These are phyloP conservation scores for Neoarthrinium moseri DNA, from an alignment of 2,329 filamentous ascomycete species.

Conservation along the genomic window DNA sequence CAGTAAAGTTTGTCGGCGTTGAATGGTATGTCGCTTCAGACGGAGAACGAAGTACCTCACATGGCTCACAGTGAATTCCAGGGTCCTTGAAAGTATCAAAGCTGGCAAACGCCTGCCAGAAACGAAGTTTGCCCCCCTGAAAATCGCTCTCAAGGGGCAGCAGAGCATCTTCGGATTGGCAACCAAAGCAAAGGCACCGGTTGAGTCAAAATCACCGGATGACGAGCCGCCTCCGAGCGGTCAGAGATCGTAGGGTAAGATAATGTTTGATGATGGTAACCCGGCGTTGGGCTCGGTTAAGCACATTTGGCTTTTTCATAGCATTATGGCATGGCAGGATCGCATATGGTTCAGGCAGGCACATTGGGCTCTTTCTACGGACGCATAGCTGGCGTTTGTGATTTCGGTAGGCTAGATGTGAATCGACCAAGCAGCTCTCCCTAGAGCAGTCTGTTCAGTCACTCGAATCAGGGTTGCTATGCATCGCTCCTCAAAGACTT, in stretches of 20 bases:
- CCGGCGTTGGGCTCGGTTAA: no score
- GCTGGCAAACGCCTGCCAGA: constrained; percentile 74
- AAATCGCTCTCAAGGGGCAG: constrained; percentile 61
- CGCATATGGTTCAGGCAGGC: no score
- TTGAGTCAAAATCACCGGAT: not conserved
- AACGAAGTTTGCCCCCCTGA: constrained; percentile 65
- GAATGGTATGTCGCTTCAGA: constrained; percentile 65
- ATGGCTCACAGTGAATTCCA: constrained; percentile 26
- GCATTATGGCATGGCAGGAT: no score
- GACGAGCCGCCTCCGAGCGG: constrained; percentile 11
- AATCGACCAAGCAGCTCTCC: no score
- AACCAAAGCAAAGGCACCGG: constrained; percentile 25
- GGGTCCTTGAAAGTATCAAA: constrained; percentile 82
- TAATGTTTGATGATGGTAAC: no score
- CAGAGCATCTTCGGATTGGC: constrained; percentile 60
- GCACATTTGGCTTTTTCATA: no score
- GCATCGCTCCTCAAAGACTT: no score
- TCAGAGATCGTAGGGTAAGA: constrained; percentile 1
- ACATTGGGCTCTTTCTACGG: no score
- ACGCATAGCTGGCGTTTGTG: no score
- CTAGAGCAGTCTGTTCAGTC: no score
- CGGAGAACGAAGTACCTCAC: constrained; percentile 1
- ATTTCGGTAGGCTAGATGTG: no score
- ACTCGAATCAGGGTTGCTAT: no score
- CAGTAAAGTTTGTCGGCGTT: constrained; percentile 75